Conservation (phyloP, 306 rosid species). For the Fragaria ananassa region DNA sequence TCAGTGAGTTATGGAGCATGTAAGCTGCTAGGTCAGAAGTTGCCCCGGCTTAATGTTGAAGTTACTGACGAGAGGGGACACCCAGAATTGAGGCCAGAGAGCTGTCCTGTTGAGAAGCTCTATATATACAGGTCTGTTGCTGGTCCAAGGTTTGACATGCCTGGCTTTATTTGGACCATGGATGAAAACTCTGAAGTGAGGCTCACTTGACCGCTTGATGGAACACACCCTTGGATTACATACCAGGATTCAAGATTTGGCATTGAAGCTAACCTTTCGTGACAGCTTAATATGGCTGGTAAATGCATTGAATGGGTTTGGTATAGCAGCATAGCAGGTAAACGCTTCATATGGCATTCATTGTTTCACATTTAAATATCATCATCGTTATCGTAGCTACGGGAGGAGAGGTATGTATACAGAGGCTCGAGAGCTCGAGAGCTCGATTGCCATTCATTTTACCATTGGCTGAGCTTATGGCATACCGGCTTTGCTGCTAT, state of each 20-base stretch:
- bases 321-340: slow-evolving; percentile 40
- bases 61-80: slow-evolving; percentile 94
- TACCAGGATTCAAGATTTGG: neutral
- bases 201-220: slow-evolving; percentile 38
- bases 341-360: slow-evolving; percentile 33
- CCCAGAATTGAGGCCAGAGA: slow-evolving; percentile 69
- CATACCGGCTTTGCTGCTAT: slow-evolving; percentile 31
- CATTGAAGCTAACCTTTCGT: neutral
- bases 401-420: slow-evolving; percentile 36
- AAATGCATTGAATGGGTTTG: slow-evolving; percentile 20
- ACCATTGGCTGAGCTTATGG: slow-evolving; percentile 71
- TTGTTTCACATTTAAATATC: slow-evolving; percentile 18
- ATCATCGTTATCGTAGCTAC: slow-evolving; percentile 19
- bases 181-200: slow-evolving; percentile 48
- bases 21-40: slow-evolving; percentile 80
- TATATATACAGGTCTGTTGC: slow-evolving; percentile 75
- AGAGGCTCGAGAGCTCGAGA: slow-evolving; percentile 46
- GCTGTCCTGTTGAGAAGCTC: slow-evolving; percentile 83
- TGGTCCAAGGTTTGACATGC: slow-evolving; percentile 87
- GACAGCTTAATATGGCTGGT: neutral
- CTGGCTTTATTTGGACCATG: slow-evolving; percentile 79
- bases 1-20: slow-evolving; percentile 90
- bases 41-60: slow-evolving; percentile 89
- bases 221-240: slow-evolving; percentile 1
- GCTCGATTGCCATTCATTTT: slow-evolving; percentile 76